Percentiles rank a stretch among this genome's conserved stretches.
Conservation (phyloP, 2,329 filamentous ascomycete species). For the Drechslera avenae region DNA sequence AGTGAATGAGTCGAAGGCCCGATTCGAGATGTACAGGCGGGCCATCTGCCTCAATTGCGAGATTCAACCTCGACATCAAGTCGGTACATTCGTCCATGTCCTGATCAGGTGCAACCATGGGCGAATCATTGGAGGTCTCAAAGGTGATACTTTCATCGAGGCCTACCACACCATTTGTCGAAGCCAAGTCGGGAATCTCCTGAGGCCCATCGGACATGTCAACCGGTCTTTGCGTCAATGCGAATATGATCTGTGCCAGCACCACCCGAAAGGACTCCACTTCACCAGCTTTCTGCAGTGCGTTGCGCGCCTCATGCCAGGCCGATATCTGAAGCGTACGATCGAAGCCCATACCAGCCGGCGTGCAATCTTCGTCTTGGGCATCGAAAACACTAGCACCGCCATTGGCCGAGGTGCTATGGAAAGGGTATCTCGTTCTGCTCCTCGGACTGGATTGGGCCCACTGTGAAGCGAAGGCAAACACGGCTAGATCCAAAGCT, state of each 20-base stretch:
- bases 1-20: constrained; percentile 50
- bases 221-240: constrained; percentile 51
- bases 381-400: constrained; percentile 15
- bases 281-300: constrained; percentile 45
- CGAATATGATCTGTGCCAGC: constrained; percentile 54
- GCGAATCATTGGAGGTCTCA: neutral
- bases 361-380: constrained; percentile 1
- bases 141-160: neutral
- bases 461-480: constrained; percentile 62
- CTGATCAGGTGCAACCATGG: constrained; percentile 11
- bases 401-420: constrained; percentile 14
- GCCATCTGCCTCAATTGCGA: constrained; percentile 44
- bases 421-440: constrained; percentile 38
- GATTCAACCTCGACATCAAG: constrained; percentile 37
- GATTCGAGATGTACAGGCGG: constrained; percentile 50
- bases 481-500: constrained; percentile 57
- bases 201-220: constrained; percentile 18
- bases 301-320: constrained; percentile 52
- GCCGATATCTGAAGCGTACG: constrained; percentile 47
- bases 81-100: constrained; percentile 35
- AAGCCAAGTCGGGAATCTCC: neutral
- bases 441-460: constrained; percentile 37
- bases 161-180: neutral
- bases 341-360: constrained; percentile 36
- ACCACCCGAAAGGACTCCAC: constrained; percentile 55